A percentile compares a stretch with the other conserved stretches of the same genome.
These are phyloP conservation scores for Streptanthus diversifolius DNA, from an alignment of 345 rosid genomes.

Conservation along the genomic window DNA sequence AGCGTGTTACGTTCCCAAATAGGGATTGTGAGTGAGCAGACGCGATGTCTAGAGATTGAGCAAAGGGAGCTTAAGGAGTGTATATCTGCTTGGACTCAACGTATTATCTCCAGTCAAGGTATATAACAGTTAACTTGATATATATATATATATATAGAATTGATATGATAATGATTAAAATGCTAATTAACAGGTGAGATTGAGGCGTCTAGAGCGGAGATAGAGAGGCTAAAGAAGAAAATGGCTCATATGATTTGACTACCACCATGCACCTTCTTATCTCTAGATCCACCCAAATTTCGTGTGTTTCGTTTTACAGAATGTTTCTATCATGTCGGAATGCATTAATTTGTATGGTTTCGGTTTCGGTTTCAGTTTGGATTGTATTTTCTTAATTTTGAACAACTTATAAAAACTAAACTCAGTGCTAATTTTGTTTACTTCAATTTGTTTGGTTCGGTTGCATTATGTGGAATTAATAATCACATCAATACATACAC, in stretches of 20 bases:
- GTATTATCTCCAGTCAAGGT: not conserved
- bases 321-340: not conserved
- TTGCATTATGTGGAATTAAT: not conserved
- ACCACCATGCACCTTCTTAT: not conserved
- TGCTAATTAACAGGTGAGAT: not conserved
- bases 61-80: not conserved
- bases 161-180: not conserved
- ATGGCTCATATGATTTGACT: not conserved
- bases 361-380: not conserved
- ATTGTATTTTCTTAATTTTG: not conserved
- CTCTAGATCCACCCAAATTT: not conserved
- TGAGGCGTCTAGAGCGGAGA: not conserved
- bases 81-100: not conserved
- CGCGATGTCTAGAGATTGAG: not conserved
- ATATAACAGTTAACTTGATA: not conserved
- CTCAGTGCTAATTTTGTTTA: too few relatives aligned
- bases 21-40: conserved; percentile 4
- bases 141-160: not conserved
- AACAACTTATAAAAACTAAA: too few relatives aligned
- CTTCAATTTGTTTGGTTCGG: not conserved
- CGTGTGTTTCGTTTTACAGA: not conserved
- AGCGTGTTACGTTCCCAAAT: conserved; percentile 23
- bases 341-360: not conserved
- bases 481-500: not conserved
- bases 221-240: conserved; percentile 3